Base-by-base conservation (phyloP, 164 flowering plant genomes). In the Akebia trifoliata region DNA sequence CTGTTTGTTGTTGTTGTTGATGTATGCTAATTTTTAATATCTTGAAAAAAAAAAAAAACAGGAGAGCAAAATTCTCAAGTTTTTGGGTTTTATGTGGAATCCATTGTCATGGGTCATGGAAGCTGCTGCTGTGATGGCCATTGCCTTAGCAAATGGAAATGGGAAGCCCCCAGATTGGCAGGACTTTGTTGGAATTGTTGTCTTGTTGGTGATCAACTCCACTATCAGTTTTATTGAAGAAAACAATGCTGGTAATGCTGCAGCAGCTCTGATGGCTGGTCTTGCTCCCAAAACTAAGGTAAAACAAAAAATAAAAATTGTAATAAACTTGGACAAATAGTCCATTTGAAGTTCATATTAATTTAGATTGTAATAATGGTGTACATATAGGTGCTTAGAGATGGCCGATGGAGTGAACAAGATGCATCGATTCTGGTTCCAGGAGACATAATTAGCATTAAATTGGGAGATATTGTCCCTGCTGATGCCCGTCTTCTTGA, bases 401-500 rank as follows among this genome's bases (percentile, higher is more conserved):
- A 85, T 74, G 86, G 88, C 34, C 75, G 74, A 30, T 85, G 92
- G 92, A 76, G 69, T 60, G 92, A 85, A 69, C 85, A 85, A 53
- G 92, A 85, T 12, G 92, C 92, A 17, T 56, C 86, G n/a, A 76
- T 81, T 64, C 67, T 85, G 10, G 92, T 85, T 54, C 92, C 92
- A 5, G 92, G 92, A 55, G 91, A 85, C 62, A 76, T 85, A 15
- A 82, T 85, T 42, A 85, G 84, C 63, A 78, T 85, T 53, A 85
- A 85, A 57, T 63, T 85, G 66, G 92, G 92, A 45, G 88, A 85
- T 35, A 85, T 85, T 0, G 62, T 85, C 42, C 92, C 92, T 29
- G 92, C 92, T 45, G 92, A 85, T 75, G 92, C 92, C 12, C 88
- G 92, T 57, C 86, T 85, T 46, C 86, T 85, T 20, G 92, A 85